A percentile compares a stretch with the other conserved stretches of the same genome.
Conservation (phyloP, 2,329 filamentous ascomycete genomes). For the Penicillium corylophilum region DNA sequence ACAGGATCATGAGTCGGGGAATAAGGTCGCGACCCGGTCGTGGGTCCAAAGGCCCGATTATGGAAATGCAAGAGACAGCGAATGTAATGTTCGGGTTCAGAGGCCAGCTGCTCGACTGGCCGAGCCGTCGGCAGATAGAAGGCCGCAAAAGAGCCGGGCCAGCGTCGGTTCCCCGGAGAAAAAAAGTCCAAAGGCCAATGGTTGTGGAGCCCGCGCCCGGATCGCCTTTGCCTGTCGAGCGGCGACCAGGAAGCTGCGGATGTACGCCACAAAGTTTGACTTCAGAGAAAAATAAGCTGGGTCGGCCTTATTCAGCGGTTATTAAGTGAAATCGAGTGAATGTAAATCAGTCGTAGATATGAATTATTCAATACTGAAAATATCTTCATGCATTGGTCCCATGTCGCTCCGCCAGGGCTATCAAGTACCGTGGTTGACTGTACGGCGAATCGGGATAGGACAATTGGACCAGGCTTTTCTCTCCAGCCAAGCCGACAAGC, state of each 20-base stretch:
- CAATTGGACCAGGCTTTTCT: neutral
- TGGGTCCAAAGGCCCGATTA: slow-evolving; percentile 6
- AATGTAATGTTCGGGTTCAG: neutral
- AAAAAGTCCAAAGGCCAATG: slow-evolving; percentile 4
- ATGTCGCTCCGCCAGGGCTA: neutral
- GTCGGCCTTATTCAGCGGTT: neutral
- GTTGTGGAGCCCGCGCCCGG: slow-evolving; percentile 5
- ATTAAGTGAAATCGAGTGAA: neutral
- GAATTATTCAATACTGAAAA: neutral
- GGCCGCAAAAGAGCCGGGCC: slow-evolving; percentile 9
- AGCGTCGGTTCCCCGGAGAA: slow-evolving; percentile 6
- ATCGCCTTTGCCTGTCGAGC: slow-evolving; percentile 9
- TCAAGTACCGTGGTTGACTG: neutral
- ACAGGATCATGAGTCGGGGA: slow-evolving; percentile 1
- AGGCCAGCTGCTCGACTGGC: neutral
- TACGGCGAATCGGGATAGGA: neutral
- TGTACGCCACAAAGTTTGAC: slow-evolving; percentile 7
- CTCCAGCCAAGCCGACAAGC: neutral
- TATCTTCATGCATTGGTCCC: neutral
- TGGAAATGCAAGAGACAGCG: neutral
- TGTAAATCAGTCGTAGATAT: neutral
- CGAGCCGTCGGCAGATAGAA: slow-evolving; percentile 13
- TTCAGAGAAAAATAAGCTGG: neutral
- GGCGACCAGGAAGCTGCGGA: neutral
- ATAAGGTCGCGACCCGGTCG: neutral